These are phyloP conservation scores for Melocanna baccifera DNA, from an alignment of 176 grass and related monocot species.

Conservation along the genomic window DNA sequence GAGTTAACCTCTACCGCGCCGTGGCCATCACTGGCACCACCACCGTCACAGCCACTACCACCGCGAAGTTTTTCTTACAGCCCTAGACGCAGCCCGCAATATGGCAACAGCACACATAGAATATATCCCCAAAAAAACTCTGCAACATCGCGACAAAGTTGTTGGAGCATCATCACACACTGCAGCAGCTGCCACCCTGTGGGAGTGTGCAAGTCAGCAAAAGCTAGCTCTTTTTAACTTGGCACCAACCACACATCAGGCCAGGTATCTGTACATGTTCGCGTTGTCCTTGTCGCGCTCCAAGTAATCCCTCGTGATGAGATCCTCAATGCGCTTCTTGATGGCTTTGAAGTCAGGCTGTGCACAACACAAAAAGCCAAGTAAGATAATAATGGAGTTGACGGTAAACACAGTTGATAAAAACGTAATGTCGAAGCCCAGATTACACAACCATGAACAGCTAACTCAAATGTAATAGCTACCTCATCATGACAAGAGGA, in stretches of 20 bases:
- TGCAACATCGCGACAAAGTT: background rate
- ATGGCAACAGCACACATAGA: background rate
- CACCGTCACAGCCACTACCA: too few relatives aligned
- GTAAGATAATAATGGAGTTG: background rate
- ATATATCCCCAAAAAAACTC: constrained; percentile 7
- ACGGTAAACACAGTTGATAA: background rate
- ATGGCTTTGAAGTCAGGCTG: constrained; percentile 84
- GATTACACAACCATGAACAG: background rate
- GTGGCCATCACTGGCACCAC: too few relatives aligned
- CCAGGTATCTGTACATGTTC: constrained; percentile 73
- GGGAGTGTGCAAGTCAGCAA: background rate
- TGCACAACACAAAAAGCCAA: constrained; percentile 1
- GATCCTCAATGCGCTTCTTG: constrained; percentile 74
- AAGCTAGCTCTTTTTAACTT: background rate
- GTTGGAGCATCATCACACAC: constrained; percentile 7
- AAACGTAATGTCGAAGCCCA: background rate
- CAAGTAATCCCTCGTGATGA: constrained; percentile 72
- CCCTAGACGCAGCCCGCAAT: background rate
- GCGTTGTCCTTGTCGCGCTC: constrained; percentile 66
- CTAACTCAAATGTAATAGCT: background rate
- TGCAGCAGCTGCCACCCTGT: constrained; percentile 26
- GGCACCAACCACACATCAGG: constrained; percentile 35
- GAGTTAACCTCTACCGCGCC: too few relatives aligned
- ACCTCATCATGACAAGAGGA: background rate
- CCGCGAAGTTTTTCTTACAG: too few relatives aligned